These are phyloP conservation scores for Plasmopara muralis DNA, from an alignment of 352 stramenopile species.

Conservation along the genomic window DNA sequence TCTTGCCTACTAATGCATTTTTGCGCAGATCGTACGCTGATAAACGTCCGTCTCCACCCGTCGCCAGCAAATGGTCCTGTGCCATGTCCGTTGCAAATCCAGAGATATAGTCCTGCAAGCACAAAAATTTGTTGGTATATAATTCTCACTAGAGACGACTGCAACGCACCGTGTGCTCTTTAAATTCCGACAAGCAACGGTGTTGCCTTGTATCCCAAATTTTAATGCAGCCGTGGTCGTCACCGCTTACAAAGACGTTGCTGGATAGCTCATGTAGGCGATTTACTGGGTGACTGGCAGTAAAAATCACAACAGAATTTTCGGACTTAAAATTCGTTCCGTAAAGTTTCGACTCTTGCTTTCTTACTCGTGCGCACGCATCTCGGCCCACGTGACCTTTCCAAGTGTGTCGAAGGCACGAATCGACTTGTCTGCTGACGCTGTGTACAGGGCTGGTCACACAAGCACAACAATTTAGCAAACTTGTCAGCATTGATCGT, in stretches of 20 bases:
- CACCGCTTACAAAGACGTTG: conserved; percentile 68
- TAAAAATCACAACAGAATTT: conserved; percentile 5
- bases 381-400: conserved; percentile 71
- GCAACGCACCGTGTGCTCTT: conserved; percentile 78
- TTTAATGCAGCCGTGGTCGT: conserved; percentile 80
- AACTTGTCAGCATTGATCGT: not conserved
- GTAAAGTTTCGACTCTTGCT: not conserved
- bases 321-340: conserved; percentile 2
- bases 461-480: conserved; percentile 9
- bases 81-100: conserved; percentile 83
- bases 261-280: conserved; percentile 60
- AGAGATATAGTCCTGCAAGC: conserved; percentile 88
- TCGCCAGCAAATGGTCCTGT: conserved; percentile 84
- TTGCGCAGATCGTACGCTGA: conserved; percentile 89
- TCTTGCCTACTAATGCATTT: conserved; percentile 72
- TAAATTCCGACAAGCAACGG: conserved; percentile 83
- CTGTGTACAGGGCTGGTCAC: conserved; percentile 61
- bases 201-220: conserved; percentile 85
- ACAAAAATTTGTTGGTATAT: no score
- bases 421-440: conserved; percentile 75
- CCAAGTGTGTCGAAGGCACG: conserved; percentile 74
- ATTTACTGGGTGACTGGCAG: conserved; percentile 56
- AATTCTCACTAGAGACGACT: not conserved
- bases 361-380: conserved; percentile 69
- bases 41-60: conserved; percentile 87